Evolutionary conservation across 345 rosid genomes (phyloP), one percentile per base, ranked within the genome.

Genomic region (Eucalyptus pauciflora): DNA sequence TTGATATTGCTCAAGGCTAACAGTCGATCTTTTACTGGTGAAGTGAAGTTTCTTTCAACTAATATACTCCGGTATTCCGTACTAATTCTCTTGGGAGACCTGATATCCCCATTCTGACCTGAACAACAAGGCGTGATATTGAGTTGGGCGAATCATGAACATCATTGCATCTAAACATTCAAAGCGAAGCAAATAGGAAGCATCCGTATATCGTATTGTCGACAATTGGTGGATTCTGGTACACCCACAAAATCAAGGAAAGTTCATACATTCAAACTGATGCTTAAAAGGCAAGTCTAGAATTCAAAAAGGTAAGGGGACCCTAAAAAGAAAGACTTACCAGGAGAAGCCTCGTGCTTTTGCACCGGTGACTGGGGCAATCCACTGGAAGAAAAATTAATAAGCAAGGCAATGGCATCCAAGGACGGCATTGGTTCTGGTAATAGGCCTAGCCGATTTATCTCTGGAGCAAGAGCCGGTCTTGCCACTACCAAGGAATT

Each of bases 401-500:
- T 91, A 92, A 92, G 97, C 89, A 90, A 88, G 49, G 99, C 97
- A 90, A 97, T 95, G 88, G 96, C 96, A 94, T 97, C 99, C 87
- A 96, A 91, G 83, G 97, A 95, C 54, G 96, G 99, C 98, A 96
- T 96, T 43, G 98, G 98, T 89, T 95, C 98, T 45, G 97, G 97
- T 89, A 97, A 91, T 64, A 97, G 91, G 88, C 95, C 95, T 17
- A 95, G 94, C 86, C 92, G 94, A 90, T 91, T 94, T 88, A 98
- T 97, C 86, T 97, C 99, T 33, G 91, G 87, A 25, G 96, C 92
- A 60, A 94, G 94, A 27, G 93, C 67, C 50, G 99, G 95, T 90
- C 94, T 95, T 86, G 99, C 99, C 90, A 97, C 97, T 49, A 94
- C 92, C 94, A 98, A 92, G 64, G 99, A 98, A 90, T 98, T 98